A percentile compares a stretch with the other conserved stretches of the same genome.
phyloP scores from a whole-genome alignment of 805 yeast species.

The Schwanniomyces polymorphus region DNA sequence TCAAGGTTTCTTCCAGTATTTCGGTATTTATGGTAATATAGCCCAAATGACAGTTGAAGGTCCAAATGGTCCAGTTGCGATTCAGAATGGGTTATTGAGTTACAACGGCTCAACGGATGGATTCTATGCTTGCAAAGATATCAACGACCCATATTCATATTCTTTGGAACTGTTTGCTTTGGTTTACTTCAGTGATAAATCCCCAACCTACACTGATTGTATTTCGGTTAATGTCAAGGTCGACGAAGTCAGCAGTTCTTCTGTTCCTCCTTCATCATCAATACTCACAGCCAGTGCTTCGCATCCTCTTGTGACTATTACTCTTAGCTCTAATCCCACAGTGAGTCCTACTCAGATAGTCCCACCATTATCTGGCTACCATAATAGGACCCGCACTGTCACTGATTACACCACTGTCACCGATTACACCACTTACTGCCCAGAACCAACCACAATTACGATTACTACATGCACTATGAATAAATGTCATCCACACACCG shows the following conservation, averaged over 20 bases:
- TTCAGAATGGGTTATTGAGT: slow-evolving; percentile 11
- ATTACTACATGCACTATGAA: slow-evolving; percentile 44
- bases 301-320: neutral
- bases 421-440: slow-evolving; percentile 61
- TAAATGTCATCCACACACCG: slow-evolving; percentile 36
- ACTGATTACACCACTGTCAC: slow-evolving; percentile 51
- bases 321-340: too few species aligned
- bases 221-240: slow-evolving; percentile 4
- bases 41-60: slow-evolving; percentile 11
- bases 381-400: slow-evolving; percentile 20
- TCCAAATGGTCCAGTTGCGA: slow-evolving; percentile 5
- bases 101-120: slow-evolving; percentile 13
- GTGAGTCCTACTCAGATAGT: neutral
- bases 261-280: neutral
- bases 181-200: slow-evolving; percentile 1
- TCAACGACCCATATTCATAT: slow-evolving; percentile 28
- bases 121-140: slow-evolving; percentile 25
- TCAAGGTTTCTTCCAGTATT: neutral
- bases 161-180: slow-evolving; percentile 17
- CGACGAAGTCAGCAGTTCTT: neutral
- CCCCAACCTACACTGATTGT: slow-evolving; percentile 1
- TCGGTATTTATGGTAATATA: slow-evolving; percentile 5
- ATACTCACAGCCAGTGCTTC: neutral
- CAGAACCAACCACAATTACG: slow-evolving; percentile 60
- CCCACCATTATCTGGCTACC: neutral